Percentiles rank a stretch among this genome's conserved stretches.
Conservation (phyloP, 2,329 filamentous ascomycete genomes). For the Periconia sp. region DNA sequence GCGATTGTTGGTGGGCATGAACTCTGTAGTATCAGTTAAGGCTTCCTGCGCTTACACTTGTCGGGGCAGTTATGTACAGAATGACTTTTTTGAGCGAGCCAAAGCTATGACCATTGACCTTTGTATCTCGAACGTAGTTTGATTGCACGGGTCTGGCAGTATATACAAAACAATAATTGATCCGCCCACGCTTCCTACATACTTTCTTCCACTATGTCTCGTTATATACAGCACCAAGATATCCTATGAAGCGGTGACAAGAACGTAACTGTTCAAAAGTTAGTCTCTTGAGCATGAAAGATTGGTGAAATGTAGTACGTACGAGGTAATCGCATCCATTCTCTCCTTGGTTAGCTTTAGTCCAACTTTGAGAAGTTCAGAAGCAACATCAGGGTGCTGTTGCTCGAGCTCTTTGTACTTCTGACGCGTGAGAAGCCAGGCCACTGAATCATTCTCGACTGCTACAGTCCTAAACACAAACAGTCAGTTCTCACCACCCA, state of each 20-base stretch:
- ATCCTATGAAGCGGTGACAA: slow-evolving; percentile 34
- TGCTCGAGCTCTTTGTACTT: slow-evolving; percentile 73
- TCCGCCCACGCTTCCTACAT: neutral
- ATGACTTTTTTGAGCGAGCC: too few relatives aligned
- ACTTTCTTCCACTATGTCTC: neutral
- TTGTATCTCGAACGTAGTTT: too few relatives aligned
- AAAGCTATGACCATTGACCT: too few relatives aligned
- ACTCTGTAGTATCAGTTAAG: too few relatives aligned
- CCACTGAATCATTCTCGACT: slow-evolving; percentile 77
- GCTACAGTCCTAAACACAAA: slow-evolving; percentile 61
- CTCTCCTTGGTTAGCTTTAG: slow-evolving; percentile 92
- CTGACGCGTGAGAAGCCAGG: slow-evolving; percentile 76
- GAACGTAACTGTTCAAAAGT: slow-evolving; percentile 30
- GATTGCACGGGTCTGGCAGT: neutral
- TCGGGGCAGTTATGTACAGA: too few relatives aligned
- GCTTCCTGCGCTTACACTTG: too few relatives aligned
- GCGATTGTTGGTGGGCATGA: too few relatives aligned
- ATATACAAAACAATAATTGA: neutral
- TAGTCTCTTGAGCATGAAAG: neutral
- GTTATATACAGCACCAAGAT: neutral
- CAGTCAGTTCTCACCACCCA: neutral
- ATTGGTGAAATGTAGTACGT: slow-evolving; percentile 30
- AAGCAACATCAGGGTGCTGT: slow-evolving; percentile 74
- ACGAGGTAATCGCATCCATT: slow-evolving; percentile 72
- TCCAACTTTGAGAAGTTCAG: slow-evolving; percentile 82